These are phyloP conservation scores for Fraxinus quadrangulata DNA, from an alignment of 257 asterid genomes.

Conservation along the genomic window DNA sequence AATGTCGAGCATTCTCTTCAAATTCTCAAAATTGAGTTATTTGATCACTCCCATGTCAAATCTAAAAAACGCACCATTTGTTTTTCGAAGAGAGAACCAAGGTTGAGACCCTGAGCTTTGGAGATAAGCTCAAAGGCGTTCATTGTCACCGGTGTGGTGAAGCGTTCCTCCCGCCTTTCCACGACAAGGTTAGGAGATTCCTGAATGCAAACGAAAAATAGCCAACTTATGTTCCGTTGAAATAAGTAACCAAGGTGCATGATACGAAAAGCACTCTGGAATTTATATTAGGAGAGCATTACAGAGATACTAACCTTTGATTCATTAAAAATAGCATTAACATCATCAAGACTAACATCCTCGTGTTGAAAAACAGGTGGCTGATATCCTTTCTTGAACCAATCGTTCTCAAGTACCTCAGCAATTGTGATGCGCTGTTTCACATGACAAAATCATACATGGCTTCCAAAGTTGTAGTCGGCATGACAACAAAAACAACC, in stretches of 20 bases:
- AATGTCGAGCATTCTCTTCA: not conserved
- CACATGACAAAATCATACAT: conserved; percentile 10
- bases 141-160: no score
- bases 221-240: not conserved
- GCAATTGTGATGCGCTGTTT: conserved; percentile 78
- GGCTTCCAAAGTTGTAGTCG: not conserved
- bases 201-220: conserved; percentile 32
- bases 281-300: no score
- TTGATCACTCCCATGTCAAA: no score
- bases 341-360: conserved; percentile 82
- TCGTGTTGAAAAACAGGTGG: conserved; percentile 75
- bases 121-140: no score
- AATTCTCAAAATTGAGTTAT: not conserved
- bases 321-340: conserved; percentile 73
- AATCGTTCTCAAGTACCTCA: conserved; percentile 79
- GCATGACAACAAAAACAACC: no score
- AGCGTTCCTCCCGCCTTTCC: conserved; percentile 29
- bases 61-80: no score
- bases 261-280: not conserved
- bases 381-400: conserved; percentile 96
- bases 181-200: conserved; percentile 75
- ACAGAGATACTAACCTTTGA: conserved; percentile 5
- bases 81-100: no score
- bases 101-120: no score
- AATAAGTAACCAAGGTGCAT: not conserved